Percentiles rank a stretch among this genome's conserved stretches.
phyloP scores from a whole-genome alignment of 495 filamentous ascomycete species.

The Daldinia decipiens region DNA sequence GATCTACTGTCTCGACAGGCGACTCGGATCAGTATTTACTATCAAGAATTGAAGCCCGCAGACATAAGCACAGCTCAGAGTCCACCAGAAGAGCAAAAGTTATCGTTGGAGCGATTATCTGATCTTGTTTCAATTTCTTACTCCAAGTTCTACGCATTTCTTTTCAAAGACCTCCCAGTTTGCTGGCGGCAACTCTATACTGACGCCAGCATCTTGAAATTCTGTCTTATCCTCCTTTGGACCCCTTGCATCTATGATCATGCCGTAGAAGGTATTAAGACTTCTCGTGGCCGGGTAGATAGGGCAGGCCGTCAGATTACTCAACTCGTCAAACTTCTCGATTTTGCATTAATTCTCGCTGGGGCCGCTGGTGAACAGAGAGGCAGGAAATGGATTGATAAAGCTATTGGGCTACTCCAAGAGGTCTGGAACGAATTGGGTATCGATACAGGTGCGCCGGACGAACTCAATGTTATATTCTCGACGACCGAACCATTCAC shows the following conservation, averaged over 20 bases:
- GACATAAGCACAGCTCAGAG: neutral
- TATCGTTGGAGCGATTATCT: constrained; percentile 51
- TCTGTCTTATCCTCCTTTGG: constrained; percentile 56
- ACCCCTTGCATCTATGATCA: constrained; percentile 40
- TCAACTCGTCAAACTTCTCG: constrained; percentile 71
- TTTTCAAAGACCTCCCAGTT: constrained; percentile 76
- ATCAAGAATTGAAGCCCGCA: constrained; percentile 13
- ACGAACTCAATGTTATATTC: constrained; percentile 49
- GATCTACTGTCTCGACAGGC: constrained; percentile 54
- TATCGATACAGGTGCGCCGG: constrained; percentile 4
- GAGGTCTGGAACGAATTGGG: constrained; percentile 36
- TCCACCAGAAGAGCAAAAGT: constrained; percentile 13
- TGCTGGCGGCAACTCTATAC: constrained; percentile 84
- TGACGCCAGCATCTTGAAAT: constrained; percentile 76
- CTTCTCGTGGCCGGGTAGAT: constrained; percentile 13
- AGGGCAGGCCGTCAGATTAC: constrained; percentile 50
- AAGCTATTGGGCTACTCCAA: constrained; percentile 60
- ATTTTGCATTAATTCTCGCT: constrained; percentile 83
- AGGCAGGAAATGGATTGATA: constrained; percentile 70
- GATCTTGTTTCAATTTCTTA: constrained; percentile 58
- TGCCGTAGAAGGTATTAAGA: constrained; percentile 32
- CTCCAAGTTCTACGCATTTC: constrained; percentile 75
- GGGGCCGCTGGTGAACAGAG: constrained; percentile 67
- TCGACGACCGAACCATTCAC: constrained; percentile 54
- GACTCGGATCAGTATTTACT: constrained; percentile 35